Base-by-base conservation (phyloP, 306 rosid species). In the Luffa acutangula region DNA sequence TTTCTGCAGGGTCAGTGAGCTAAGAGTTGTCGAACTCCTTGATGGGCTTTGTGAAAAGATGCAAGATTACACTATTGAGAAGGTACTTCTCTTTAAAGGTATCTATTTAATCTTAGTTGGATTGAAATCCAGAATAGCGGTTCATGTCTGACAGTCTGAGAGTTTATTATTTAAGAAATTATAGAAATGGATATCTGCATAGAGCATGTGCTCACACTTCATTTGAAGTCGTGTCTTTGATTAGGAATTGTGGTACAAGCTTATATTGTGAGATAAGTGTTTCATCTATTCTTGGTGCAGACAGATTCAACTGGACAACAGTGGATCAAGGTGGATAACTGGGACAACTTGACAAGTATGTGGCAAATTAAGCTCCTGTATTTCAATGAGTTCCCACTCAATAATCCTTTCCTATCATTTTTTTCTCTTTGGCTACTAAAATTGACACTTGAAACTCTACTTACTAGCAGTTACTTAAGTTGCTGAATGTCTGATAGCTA, bases 1-100 rank as follows among this genome's bases (percentile, higher is more conserved):
- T 45, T 81, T 58, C 67, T 74, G 78, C 87, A 90, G 97, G 81
- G 90, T 91, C 57, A 94, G 99, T 66, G 99, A 95, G 84, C 86
- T 95, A 48, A 90, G 97, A 85, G 90, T 88, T 0, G 97, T 95
- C 72, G 99, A 95, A 80, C 99, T 95, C 76, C 97, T 95, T 4
- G 97, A 95, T 72, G 97, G 87, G 57, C 97, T 95, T 79, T 93
- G 99, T 9, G 96, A 93, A 39, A 95, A 93, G 92, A 95, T 95
- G 99, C 93, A 87, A 86, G 99, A 91, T 63, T 95, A 95, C 86
- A 89, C 97, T 18, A 86, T 91, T 34, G 74, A 84, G 80, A 84
- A 87, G 99, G 95, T 93, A 67, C 56, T 46, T 58, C 73, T 71
- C 59, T 58, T 74, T 52, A 48, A 52, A 34, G 53, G 34, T 52